A percentile compares a stretch with the other conserved stretches of the same genome.
Conservation (phyloP, 202 grass and related monocot species). For the Cymbopogon flexuosus region DNA sequence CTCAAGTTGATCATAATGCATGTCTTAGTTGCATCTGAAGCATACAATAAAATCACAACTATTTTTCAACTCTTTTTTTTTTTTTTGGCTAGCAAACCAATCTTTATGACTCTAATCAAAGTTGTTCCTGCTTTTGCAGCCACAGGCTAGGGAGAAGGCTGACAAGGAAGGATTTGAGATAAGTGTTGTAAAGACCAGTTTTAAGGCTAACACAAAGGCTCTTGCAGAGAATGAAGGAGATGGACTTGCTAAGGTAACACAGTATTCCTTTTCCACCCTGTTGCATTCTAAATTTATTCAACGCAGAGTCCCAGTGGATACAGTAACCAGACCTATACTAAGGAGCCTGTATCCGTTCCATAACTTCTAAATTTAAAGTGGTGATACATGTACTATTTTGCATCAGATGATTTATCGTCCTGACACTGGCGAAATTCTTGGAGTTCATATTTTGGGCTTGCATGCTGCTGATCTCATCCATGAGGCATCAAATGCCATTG, state of each 20-base stretch:
- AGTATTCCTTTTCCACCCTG: background rate
- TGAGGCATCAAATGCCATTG: conserved; percentile 90
- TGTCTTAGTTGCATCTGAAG: background rate
- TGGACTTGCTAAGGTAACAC: conserved; percentile 84
- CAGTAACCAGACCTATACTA: background rate
- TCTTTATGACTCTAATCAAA: background rate
- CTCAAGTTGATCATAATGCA: background rate
- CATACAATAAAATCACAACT: background rate
- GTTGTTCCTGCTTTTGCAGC: conserved; percentile 44
- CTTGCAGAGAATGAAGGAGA: conserved; percentile 98
- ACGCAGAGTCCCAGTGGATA: background rate
- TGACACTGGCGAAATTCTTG: conserved; percentile 88
- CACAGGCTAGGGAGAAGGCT: conserved; percentile 88
- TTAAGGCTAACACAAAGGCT: conserved; percentile 95
- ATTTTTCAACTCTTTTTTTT: background rate
- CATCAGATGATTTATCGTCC: conserved; percentile 78
- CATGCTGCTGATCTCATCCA: conserved; percentile 95
- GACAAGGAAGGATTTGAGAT: conserved; percentile 85
- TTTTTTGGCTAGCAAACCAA: background rate
- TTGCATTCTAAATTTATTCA: background rate
- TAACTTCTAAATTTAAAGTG: conserved; percentile 13
- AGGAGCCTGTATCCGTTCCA: background rate
- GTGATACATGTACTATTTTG: background rate
- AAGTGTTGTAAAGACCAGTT: conserved; percentile 85
- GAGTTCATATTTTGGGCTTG: conserved; percentile 92